Evolutionary conservation across 768 basidiomycete genomes (phyloP).

Genomic region (Suillus sp.): DNA sequence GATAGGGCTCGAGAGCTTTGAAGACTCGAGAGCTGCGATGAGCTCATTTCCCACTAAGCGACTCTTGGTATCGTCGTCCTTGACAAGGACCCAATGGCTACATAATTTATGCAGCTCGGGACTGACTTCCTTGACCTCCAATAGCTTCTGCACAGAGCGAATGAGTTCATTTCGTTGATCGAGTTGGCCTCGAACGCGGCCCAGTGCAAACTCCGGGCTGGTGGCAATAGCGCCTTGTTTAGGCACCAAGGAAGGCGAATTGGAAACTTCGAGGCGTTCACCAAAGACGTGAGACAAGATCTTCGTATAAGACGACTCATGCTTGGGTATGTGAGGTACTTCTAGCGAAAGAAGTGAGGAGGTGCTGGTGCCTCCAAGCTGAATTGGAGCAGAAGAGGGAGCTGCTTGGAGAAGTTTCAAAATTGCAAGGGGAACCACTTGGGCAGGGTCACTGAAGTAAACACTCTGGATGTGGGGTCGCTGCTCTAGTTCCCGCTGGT

Average conservation of each 20-base stretch:
- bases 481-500: constrained; percentile 51
- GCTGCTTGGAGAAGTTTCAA: constrained; percentile 52
- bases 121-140: constrained; percentile 52
- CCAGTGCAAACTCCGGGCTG: constrained; percentile 93
- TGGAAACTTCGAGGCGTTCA: constrained; percentile 79
- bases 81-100: constrained; percentile 76
- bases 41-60: constrained; percentile 60
- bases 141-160: constrained; percentile 60
- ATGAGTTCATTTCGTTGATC: constrained; percentile 74
- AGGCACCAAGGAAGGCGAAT: constrained; percentile 74
- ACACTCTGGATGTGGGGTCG: constrained; percentile 63
- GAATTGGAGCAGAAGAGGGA: constrained; percentile 44
- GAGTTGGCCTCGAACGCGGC: constrained; percentile 82
- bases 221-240: constrained; percentile 77
- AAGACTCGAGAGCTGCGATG: constrained; percentile 47
- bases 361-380: constrained; percentile 44
- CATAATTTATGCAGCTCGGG: constrained; percentile 69
- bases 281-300: constrained; percentile 82
- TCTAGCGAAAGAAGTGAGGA: constrained; percentile 22
- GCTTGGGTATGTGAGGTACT: constrained; percentile 75
- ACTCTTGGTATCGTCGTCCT: constrained; percentile 70
- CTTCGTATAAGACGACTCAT: constrained; percentile 90
- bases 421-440: constrained; percentile 47
- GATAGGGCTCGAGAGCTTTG: constrained; percentile 41
- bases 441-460: constrained; percentile 52